Percentiles rank a stretch among this genome's conserved stretches.
These are phyloP conservation scores for Meyerozyma sp. DNA, from an alignment of 1,139 yeast genomes.

Conservation along the genomic window DNA sequence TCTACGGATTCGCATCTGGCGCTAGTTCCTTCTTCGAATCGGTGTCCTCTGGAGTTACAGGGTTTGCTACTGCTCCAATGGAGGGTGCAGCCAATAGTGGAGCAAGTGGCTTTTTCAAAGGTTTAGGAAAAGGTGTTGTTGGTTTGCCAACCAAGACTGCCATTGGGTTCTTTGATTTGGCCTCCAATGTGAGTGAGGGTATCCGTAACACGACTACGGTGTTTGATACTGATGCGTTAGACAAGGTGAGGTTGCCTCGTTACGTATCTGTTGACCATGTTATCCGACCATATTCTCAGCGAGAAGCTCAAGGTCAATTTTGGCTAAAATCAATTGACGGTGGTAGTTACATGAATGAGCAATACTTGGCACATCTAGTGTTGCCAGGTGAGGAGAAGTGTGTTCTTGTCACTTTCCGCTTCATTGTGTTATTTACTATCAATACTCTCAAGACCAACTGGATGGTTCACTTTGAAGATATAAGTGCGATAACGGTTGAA, in stretches of 20 bases:
- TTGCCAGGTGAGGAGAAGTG: conserved; percentile 77
- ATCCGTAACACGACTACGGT: conserved; percentile 90
- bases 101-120: conserved; percentile 85
- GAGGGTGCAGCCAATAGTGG: conserved; percentile 86
- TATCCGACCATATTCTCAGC: conserved; percentile 66
- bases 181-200: conserved; percentile 91
- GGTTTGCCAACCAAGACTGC: conserved; percentile 97
- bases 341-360: conserved; percentile 67
- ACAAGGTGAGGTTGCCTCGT: conserved; percentile 79
- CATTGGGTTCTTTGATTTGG: conserved; percentile 88
- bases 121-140: conserved; percentile 89
- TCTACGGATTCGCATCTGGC: conserved; percentile 83
- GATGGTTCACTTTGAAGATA: conserved; percentile 57
- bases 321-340: conserved; percentile 86
- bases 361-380: conserved; percentile 79
- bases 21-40: conserved; percentile 89
- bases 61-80: conserved; percentile 86
- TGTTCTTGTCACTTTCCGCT: conserved; percentile 68
- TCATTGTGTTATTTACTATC: conserved; percentile 68
- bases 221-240: conserved; percentile 75
- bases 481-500: conserved; percentile 69
- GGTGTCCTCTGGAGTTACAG: conserved; percentile 80
- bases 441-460: conserved; percentile 57
- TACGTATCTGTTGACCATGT: conserved; percentile 65
- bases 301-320: conserved; percentile 91